Base-by-base conservation (phyloP, 345 rosid genomes). In the Anastatica hierochuntica region DNA sequence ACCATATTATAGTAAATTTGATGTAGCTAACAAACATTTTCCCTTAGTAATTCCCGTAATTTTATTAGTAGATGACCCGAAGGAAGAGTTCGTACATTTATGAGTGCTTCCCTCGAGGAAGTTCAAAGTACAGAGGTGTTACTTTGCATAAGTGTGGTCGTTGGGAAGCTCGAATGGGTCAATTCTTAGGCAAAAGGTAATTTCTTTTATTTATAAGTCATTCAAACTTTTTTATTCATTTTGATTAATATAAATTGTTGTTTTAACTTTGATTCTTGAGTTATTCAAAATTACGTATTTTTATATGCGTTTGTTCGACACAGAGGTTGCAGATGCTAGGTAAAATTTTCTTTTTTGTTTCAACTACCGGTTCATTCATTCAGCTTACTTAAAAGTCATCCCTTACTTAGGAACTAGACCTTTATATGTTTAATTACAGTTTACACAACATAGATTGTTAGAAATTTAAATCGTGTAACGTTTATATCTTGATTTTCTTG, bases 161-260 rank as follows among this genome's bases (percentile, higher is more conserved):
- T 60, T 94, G 99, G 99, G 99, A 94, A 70, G 97, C 99, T 63
- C 70, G 97, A 36, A 88, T 94, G 95, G 99, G 97, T 39, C 99
- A 94, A 73, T 85, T 94, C 63, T 72, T 94, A 31, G 95, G 99
- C 69, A 94, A 85, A 74, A 94, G 88, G 97, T 94, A 82, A 7
- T 13, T n/a, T 14, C n/a, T n/a, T n/a, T n/a, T n/a, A n/a, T n/a
- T n/a, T n/a, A n/a, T n/a, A n/a, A n/a, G n/a, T n/a, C n/a, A n/a
- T n/a, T n/a, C n/a, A n/a, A n/a, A n/a, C n/a, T n/a, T n/a, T n/a
- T n/a, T n/a, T n/a, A n/a, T n/a, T n/a, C n/a, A n/a, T 2, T 6
- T 23, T 21, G 2, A 11, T 7, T 29, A n/a, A n/a, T n/a, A n/a
- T n/a, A n/a, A 23, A 5, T 8, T 13, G 1, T 21, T 2, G 24